These are phyloP conservation scores for Chalaropsis thielavioides DNA, from an alignment of 2,329 filamentous ascomycete genomes.

Conservation along the genomic window DNA sequence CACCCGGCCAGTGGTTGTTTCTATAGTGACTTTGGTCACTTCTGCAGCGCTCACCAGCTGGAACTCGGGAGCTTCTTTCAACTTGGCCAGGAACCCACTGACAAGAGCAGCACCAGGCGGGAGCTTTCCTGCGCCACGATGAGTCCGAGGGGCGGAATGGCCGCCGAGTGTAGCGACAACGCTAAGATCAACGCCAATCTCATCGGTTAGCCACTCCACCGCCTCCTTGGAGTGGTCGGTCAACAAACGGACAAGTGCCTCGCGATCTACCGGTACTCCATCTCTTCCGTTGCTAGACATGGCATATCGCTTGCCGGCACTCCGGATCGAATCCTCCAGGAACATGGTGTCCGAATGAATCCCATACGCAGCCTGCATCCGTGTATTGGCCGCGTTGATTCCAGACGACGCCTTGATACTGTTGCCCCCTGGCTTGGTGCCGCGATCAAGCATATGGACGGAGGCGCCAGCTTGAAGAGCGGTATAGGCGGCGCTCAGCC, in stretches of 20 bases:
- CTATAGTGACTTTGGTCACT: constrained; percentile 36
- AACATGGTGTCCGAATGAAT: constrained; percentile 28
- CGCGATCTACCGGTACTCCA: constrained; percentile 23
- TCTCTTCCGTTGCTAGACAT: background rate
- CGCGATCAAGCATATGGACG: constrained; percentile 45
- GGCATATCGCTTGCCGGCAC: constrained; percentile 34
- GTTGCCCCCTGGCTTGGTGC: constrained; percentile 46
- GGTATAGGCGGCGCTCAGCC: constrained; percentile 43
- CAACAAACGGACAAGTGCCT: constrained; percentile 35
- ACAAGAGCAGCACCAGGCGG: constrained; percentile 48
- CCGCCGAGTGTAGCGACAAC: constrained; percentile 46
- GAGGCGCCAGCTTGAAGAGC: constrained; percentile 37
- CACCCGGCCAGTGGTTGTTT: constrained; percentile 24
- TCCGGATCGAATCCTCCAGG: constrained; percentile 41
- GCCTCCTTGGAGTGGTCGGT: constrained; percentile 34
- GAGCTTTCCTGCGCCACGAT: constrained; percentile 39
- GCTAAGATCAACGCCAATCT: constrained; percentile 43
- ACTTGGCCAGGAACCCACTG: constrained; percentile 35
- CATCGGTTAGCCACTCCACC: constrained; percentile 42
- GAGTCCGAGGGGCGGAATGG: constrained; percentile 41
- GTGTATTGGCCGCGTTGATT: constrained; percentile 48
- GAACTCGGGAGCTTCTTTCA: constrained; percentile 37
- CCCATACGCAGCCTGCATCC: constrained; percentile 34
- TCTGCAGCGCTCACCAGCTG: constrained; percentile 36
- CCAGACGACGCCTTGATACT: constrained; percentile 53